These are phyloP conservation scores for Eremothecium cymbalariae DNA, from an alignment of 1,139 yeast species.

Conservation along the genomic window DNA sequence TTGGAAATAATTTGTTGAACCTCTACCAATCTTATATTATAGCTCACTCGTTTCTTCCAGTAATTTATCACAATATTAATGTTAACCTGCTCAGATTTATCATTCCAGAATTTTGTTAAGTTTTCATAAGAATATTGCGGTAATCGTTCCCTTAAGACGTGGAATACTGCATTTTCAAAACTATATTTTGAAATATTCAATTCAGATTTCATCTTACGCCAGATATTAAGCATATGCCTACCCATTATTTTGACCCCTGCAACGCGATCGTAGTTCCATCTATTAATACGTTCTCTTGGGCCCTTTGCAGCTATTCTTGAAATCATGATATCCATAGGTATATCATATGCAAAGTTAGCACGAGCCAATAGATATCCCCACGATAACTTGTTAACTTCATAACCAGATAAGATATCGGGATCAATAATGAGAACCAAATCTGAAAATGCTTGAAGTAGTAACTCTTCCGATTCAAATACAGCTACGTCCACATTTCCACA, in stretches of 20 bases:
- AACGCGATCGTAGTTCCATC: constrained; percentile 80
- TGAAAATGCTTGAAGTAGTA: constrained; percentile 48
- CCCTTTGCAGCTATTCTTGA: constrained; percentile 45
- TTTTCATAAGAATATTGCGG: constrained; percentile 52
- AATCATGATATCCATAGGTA: constrained; percentile 45
- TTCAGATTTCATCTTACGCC: constrained; percentile 68
- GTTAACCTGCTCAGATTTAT: constrained; percentile 28
- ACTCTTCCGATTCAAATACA: constrained; percentile 43
- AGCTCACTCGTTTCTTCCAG: constrained; percentile 42
- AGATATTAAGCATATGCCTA: constrained; percentile 71
- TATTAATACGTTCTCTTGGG: constrained; percentile 52
- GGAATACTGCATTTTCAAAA: constrained; percentile 66
- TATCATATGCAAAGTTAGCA: constrained; percentile 38
- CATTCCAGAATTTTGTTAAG: constrained; percentile 45
- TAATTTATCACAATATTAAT: constrained; percentile 41
- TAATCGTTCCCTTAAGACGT: constrained; percentile 54
- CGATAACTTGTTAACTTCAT: constrained; percentile 67
- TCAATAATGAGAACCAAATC: constrained; percentile 56
- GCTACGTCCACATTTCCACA: constrained; percentile 20
- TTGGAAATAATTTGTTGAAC: constrained; percentile 60
- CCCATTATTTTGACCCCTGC: constrained; percentile 65
- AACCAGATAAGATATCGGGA: constrained; percentile 85
- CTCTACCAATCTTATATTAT: constrained; percentile 45
- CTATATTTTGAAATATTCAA: constrained; percentile 59
- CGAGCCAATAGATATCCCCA: constrained; percentile 89